phyloP scores from a whole-genome alignment of 1,284 basidiomycete species.

The Pholiota adiposa region DNA sequence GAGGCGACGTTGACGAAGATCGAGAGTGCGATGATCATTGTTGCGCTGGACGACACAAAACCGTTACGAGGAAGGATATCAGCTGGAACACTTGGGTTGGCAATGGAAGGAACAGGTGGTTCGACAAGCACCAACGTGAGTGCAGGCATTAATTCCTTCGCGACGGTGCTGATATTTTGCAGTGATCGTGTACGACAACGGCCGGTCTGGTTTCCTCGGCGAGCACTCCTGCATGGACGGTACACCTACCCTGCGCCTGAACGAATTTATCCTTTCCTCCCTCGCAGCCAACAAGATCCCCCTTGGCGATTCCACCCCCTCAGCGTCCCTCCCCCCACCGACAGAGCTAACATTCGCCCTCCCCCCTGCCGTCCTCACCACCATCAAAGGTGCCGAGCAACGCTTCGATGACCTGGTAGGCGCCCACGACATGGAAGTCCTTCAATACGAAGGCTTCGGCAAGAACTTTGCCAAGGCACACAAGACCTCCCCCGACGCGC shows the following conservation, averaged over 20 bases:
- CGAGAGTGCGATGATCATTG: constrained; percentile 88
- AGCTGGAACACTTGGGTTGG: constrained; percentile 92
- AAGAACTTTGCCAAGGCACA: constrained; percentile 89
- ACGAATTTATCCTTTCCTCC: constrained; percentile 90
- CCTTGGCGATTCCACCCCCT: constrained; percentile 44
- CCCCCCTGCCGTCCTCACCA: constrained; percentile 58
- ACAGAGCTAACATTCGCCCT: constrained; percentile 77
- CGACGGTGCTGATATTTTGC: constrained; percentile 11
- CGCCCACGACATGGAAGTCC: constrained; percentile 82
- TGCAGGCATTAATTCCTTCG: constrained; percentile 17
- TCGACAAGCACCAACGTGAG: constrained; percentile 95
- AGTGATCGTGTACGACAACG: constrained; percentile 94
- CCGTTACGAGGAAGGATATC: constrained; percentile 82
- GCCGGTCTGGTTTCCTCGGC: constrained; percentile 90
- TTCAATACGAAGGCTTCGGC: constrained; percentile 93
- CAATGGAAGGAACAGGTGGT: constrained; percentile 92
- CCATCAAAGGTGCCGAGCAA: constrained; percentile 59
- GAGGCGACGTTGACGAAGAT: constrained; percentile 76
- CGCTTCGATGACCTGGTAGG: constrained; percentile 82
- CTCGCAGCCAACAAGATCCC: constrained; percentile 83
- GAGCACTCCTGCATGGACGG: constrained; percentile 97
- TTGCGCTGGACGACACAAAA: constrained; percentile 83
- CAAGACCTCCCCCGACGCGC: constrained; percentile 92
- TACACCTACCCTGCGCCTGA: constrained; percentile 92
- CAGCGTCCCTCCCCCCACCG: constrained; percentile 53